Evolutionary conservation across 164 flowering plant species (phyloP), one percentile per base, ranked within the genome.

Genomic region (Hamamelis virginiana): DNA sequence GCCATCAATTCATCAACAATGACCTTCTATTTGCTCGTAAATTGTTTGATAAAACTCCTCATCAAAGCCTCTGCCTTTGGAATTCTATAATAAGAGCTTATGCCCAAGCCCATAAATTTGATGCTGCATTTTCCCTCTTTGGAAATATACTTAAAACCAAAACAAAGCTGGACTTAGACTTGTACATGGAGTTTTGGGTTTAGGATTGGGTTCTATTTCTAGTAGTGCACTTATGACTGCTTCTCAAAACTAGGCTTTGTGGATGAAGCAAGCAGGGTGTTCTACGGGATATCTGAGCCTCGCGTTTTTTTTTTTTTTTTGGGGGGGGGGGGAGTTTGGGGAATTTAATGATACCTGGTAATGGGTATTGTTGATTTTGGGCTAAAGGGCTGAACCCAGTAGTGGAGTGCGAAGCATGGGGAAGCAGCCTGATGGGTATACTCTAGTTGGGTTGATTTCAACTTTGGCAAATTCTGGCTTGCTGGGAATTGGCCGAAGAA

Each of bases 21-120:
- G 82, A 83, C 41, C 82, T 89, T 44, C 12, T 27, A 33, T 75
- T 80, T 45, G 91, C 97, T 0, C 88, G 82, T 64, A 65, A 73
- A 6, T 28, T 91, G 86, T 94, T 91, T 69, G 91, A 90, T 22
- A 51, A 65, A 83, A 82, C 67, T 78, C 82, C 89, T 55, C 57
- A 76, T 6, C 56, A 80, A 78, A 90, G 82, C 48, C 83, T 87
- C 23, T 94, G 74, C 67, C 89, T 90, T 5, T 94, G 98, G 97
- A 94, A 91, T 69, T 82, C 98, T 63, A 87, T 89, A 5, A 93
- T 93, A 45, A 83, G 98, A 57, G 92, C 91, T 48, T 82, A 89
- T 25, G 92, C 96, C 1, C 74, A 55, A 66, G 69, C 70, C 55
- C 79, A 74, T 65, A 15, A 67, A 11, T 85, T 86, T 67, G 15